Evolutionary conservation across 495 filamentous ascomycete species (phyloP), one percentile per base, ranked within the genome.

Genomic region (Penicillium robsamsonii): DNA sequence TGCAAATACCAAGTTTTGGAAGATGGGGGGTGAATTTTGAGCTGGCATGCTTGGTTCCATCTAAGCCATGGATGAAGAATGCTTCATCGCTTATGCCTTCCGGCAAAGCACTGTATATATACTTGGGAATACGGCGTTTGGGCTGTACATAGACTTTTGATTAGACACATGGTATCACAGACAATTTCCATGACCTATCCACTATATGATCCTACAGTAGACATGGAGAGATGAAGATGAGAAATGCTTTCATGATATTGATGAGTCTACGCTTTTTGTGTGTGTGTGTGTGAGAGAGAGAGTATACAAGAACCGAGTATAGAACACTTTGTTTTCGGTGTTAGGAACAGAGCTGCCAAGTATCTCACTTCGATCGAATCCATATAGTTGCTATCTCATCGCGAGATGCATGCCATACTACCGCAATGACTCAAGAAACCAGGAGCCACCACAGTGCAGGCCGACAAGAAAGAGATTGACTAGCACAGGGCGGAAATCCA

Each of bases 1-100:
- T 65, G 75, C 74, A 8, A 68, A 78, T 57, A 76, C 75, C 18
- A 63, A 65, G 31, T 78, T 78, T 45, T 77, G 75, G 75, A 70
- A 71, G 53, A 75, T 77, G 69, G 75, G 75, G 0, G 55, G 52
- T 50, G 63, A 73, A 44, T 61, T 75, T 37, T 74, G 30, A 52
- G 25, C n/a, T 20, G n/a, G 20, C n/a, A 22, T 47, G 27, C 18
- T 15, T 51, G 15, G 22, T 40, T 31, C 20, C 10, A 20, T 31
- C 17, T 31, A 27, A 25, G 42, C 22, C 5, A 7, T 20, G 27
- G 18, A 13, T 37, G 31, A 17, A 49, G 15, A 49, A 37, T 20
- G 27, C 30, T 60, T 54, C 55, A 57, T 48, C 57, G 54, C 46
- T 25, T 38, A 41, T 46, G 46, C 29, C 29, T 22, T 25, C 11